Percentiles rank a stretch among this genome's conserved stretches.
These are phyloP conservation scores for Dimocarpus longan DNA, from an alignment of 345 rosid species.

Conservation along the genomic window DNA sequence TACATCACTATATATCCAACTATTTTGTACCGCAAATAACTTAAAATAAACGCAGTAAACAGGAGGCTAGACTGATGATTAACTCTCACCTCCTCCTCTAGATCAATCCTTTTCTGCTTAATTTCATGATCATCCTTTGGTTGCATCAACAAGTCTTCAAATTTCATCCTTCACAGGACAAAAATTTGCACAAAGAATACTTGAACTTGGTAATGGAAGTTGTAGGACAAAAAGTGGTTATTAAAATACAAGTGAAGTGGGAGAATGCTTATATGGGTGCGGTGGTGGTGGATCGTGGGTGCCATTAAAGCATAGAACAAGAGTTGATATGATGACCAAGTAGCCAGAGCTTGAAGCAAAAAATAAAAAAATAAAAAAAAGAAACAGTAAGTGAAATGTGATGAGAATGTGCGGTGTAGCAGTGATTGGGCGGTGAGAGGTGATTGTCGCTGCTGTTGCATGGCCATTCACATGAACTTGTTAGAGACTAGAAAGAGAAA, in stretches of 20 bases:
- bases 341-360: not conserved
- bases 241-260: not conserved
- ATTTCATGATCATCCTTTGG: slow-evolving; percentile 33
- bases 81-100: slow-evolving; percentile 57
- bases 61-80: not conserved
- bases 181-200: not conserved
- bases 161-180: slow-evolving; percentile 51
- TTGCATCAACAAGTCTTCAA: slow-evolving; percentile 75
- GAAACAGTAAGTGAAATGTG: slow-evolving; percentile 6
- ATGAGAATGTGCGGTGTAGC: slow-evolving; percentile 30
- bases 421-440: slow-evolving; percentile 29
- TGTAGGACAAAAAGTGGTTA: not conserved
- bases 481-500: not conserved
- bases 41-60: not conserved
- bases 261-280: not conserved
- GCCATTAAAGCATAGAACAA: slow-evolving; percentile 37
- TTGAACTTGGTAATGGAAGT: not conserved
- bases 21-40: not conserved
- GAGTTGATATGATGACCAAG: not conserved
- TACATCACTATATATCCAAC: not conserved
- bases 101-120: slow-evolving; percentile 43
- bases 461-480: slow-evolving; percentile 47
- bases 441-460: slow-evolving; percentile 31
- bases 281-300: slow-evolving; percentile 42
- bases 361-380: not conserved